phyloP scores from a whole-genome alignment of 2,329 filamentous ascomycete genomes.

The Rasamsonia emersonii region DNA sequence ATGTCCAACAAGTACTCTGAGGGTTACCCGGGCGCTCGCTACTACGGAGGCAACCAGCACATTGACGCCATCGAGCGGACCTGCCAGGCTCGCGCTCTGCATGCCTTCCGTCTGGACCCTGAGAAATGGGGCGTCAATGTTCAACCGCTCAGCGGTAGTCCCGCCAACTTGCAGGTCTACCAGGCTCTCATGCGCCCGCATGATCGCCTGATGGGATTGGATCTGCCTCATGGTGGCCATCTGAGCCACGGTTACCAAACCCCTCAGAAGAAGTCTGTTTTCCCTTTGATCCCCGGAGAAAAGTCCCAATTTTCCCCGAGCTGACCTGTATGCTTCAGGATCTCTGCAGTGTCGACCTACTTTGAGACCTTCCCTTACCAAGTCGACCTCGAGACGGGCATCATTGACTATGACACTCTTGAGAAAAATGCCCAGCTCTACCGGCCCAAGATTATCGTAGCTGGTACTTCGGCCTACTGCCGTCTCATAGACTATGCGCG shows the following conservation, averaged over 20 bases:
- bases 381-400: constrained; percentile 77
- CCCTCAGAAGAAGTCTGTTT: constrained; percentile 66
- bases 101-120: constrained; percentile 77
- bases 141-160: constrained; percentile 84
- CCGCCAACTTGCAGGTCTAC: constrained; percentile 96
- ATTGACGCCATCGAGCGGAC: constrained; percentile 94
- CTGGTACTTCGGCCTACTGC: constrained; percentile 92
- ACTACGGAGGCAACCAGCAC: constrained; percentile 98
- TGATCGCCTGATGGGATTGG: constrained; percentile 92
- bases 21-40: constrained; percentile 94
- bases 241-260: constrained; percentile 97
- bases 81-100: constrained; percentile 87
- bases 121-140: constrained; percentile 98
- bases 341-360: constrained; percentile 97
- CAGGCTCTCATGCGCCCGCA: constrained; percentile 89
- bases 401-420: constrained; percentile 90
- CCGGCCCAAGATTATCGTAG: constrained; percentile 90
- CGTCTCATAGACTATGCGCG: constrained; percentile 89
- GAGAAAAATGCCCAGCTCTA: constrained; percentile 82
- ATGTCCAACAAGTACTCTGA: constrained; percentile 99
- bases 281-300: too few species aligned
- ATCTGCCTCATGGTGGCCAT: constrained; percentile 92
- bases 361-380: constrained; percentile 97
- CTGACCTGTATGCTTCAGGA: constrained; percentile 40
- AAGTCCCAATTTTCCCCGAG: too few species aligned